Evolutionary conservation across 2,329 filamentous ascomycete species (phyloP).

Genomic region (Gnomoniopsis smithogilvyi): DNA sequence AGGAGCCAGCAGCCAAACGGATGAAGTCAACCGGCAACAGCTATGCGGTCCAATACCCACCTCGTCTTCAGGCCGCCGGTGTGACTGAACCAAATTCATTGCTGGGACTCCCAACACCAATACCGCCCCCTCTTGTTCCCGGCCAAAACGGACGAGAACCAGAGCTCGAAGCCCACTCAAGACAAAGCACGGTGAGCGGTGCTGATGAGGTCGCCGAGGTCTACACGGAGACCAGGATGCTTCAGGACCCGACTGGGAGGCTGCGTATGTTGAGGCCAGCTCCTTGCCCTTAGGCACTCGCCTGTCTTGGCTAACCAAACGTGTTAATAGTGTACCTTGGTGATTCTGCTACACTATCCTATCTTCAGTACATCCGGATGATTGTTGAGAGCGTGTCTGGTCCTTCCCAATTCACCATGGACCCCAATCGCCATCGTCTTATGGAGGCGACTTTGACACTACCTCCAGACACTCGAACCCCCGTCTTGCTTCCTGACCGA

Average conservation of each 20-base stretch:
- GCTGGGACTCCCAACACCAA: slow-evolving; percentile 23
- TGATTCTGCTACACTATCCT: slow-evolving; percentile 60
- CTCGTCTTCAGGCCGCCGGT: neutral
- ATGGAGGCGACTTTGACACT: slow-evolving; percentile 51
- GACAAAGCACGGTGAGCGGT: slow-evolving; percentile 38
- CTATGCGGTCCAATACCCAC: neutral
- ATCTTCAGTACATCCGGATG: slow-evolving; percentile 57
- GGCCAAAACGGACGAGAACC: slow-evolving; percentile 22
- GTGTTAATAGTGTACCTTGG: slow-evolving; percentile 52
- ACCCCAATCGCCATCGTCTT: slow-evolving; percentile 54
- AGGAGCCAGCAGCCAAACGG: slow-evolving; percentile 8
- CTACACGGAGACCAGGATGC: slow-evolving; percentile 53
- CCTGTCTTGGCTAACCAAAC: slow-evolving; percentile 17
- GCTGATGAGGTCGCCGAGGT: slow-evolving; percentile 55
- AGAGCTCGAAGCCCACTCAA: slow-evolving; percentile 31
- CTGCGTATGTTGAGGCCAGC: slow-evolving; percentile 46
- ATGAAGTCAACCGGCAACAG: slow-evolving; percentile 18
- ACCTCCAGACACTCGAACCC: slow-evolving; percentile 41
- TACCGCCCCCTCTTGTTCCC: neutral
- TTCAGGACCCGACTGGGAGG: slow-evolving; percentile 56
- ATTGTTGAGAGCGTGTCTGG: slow-evolving; percentile 55
- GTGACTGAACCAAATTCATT: slow-evolving; percentile 29
- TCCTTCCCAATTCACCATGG: slow-evolving; percentile 53
- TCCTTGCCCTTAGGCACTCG: neutral
- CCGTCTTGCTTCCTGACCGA: slow-evolving; percentile 53